These are phyloP conservation scores for Penstemon barbatus DNA, from an alignment of 257 asterid species.

Conservation along the genomic window DNA sequence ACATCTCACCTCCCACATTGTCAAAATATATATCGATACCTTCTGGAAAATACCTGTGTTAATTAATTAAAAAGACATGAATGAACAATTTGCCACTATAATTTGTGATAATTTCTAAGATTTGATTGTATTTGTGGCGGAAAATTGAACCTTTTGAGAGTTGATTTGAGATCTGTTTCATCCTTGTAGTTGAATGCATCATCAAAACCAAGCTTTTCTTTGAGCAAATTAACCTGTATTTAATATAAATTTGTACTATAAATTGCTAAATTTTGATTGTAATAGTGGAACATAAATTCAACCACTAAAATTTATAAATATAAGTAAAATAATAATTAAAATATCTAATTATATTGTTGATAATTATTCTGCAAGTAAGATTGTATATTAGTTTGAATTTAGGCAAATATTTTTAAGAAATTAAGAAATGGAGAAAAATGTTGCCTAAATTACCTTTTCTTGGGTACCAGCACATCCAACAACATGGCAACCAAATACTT, in stretches of 20 bases:
- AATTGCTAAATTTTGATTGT: too few relatives aligned
- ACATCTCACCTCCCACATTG: slow-evolving; percentile 74
- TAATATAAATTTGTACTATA: too few relatives aligned
- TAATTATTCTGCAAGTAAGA: too few relatives aligned
- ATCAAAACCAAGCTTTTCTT: slow-evolving; percentile 70
- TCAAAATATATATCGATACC: slow-evolving; percentile 83
- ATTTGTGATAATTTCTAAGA: too few relatives aligned
- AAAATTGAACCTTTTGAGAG: slow-evolving; percentile 53
- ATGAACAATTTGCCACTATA: too few relatives aligned
- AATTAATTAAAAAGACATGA: not conserved
- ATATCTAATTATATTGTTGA: too few relatives aligned
- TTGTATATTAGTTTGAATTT: too few relatives aligned
- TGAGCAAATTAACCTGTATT: slow-evolving; percentile 55
- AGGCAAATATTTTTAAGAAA: not conserved
- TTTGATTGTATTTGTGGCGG: not conserved
- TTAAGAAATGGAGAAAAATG: not conserved
- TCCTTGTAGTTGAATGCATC: slow-evolving; percentile 84
- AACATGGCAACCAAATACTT: slow-evolving; percentile 68
- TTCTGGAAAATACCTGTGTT: slow-evolving; percentile 54
- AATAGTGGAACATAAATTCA: too few relatives aligned
- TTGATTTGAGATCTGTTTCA: slow-evolving; percentile 53
- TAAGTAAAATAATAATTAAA: too few relatives aligned
- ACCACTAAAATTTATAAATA: too few relatives aligned
- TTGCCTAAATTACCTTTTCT: slow-evolving; percentile 36
- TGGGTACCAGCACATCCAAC: slow-evolving; percentile 68